Conservation (phyloP, 805 yeast species). For the Debaryomyces tyrocola region DNA sequence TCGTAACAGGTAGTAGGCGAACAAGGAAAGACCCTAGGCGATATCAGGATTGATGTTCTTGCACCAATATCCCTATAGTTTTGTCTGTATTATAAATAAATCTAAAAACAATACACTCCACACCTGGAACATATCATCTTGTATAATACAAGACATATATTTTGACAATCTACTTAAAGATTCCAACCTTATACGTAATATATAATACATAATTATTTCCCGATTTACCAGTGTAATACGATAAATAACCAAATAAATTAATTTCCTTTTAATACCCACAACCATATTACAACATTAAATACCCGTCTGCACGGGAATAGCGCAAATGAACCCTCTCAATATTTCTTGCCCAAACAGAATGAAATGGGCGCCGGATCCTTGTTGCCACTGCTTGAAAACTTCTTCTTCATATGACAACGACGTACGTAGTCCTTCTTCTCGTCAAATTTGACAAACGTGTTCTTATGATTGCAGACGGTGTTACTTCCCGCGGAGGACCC, state of each 20-base stretch:
- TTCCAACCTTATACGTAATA: not conserved
- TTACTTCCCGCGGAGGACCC: constrained; percentile 10
- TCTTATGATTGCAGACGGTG: constrained; percentile 4
- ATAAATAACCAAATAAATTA: not conserved
- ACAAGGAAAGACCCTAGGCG: too few species aligned
- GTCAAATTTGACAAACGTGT: constrained; percentile 38
- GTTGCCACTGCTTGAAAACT: constrained; percentile 6
- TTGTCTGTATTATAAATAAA: too few species aligned
- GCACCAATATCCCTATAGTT: too few species aligned
- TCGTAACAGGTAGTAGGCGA: too few species aligned
- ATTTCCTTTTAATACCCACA: not conserved
- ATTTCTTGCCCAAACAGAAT: constrained; percentile 40
- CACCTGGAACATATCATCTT: too few species aligned
- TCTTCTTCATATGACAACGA: constrained; percentile 34
- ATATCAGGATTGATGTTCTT: too few species aligned
- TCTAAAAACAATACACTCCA: too few species aligned
- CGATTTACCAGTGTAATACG: not conserved
- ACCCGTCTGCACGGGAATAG: too few species aligned
- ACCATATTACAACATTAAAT: not conserved
- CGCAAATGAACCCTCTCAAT: not conserved
- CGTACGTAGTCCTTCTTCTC: constrained; percentile 47
- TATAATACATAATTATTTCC: not conserved
- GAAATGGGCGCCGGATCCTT: constrained; percentile 33
- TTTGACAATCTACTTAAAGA: not conserved
- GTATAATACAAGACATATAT: not conserved